Evolutionary conservation across 495 filamentous ascomycete species (phyloP).

Genomic region (Penicillium odoratum): DNA sequence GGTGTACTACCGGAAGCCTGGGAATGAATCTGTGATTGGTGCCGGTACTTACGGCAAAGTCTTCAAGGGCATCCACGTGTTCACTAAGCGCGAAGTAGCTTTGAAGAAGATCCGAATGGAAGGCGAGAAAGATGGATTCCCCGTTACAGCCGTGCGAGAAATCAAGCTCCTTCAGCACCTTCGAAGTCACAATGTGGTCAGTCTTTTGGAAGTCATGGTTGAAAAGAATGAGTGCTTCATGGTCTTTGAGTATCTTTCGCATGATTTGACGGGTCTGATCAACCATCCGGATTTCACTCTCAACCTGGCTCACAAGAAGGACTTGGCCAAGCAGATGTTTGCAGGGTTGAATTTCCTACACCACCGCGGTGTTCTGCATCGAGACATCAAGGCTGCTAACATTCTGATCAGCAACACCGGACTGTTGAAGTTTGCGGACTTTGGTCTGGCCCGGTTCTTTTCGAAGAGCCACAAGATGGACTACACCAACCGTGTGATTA

Average conservation of each 20-base stretch:
- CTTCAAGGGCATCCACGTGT: conserved; percentile 96
- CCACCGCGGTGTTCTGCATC: conserved; percentile 87
- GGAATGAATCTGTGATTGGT: conserved; percentile 91
- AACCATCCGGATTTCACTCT: conserved; percentile 94
- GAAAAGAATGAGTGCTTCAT: conserved; percentile 99
- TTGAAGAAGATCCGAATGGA: conserved; percentile 96
- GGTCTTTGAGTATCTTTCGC: conserved; percentile 98
- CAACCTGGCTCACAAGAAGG: conserved; percentile 84
- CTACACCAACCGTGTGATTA: conserved; percentile 98
- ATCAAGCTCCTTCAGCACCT: conserved; percentile 95
- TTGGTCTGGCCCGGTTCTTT: conserved; percentile 96
- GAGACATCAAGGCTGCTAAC: conserved; percentile 94
- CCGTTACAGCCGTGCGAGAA: conserved; percentile 93
- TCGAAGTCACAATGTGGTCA: conserved; percentile 88
- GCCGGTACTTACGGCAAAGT: conserved; percentile 97
- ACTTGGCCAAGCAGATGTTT: conserved; percentile 91
- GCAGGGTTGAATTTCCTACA: conserved; percentile 94
- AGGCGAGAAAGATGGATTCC: conserved; percentile 94
- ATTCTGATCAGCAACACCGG: conserved; percentile 90
- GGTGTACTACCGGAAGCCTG: conserved; percentile 87
- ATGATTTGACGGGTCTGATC: conserved; percentile 84
- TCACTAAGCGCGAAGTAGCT: conserved; percentile 86
- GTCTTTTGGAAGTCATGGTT: conserved; percentile 87
- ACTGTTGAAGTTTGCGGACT: conserved; percentile 90
- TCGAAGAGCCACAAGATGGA: conserved; percentile 90